These are phyloP conservation scores for Decorospora gaudefroyi DNA, from an alignment of 2,329 filamentous ascomycete species.

Conservation along the genomic window DNA sequence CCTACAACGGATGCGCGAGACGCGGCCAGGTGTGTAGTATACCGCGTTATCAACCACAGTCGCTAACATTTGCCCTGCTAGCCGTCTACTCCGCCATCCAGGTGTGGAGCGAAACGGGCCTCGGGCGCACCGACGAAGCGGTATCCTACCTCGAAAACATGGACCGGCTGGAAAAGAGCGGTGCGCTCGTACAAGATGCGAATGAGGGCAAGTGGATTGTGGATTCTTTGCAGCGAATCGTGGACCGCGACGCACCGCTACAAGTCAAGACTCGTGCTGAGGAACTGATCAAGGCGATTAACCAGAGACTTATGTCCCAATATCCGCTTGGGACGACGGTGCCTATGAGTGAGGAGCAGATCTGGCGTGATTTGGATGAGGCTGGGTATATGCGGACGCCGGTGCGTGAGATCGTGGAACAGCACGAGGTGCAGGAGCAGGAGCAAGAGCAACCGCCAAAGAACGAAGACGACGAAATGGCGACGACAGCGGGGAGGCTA, in stretches of 20 bases:
- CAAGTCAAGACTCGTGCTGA: constrained; percentile 35
- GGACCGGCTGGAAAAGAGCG: constrained; percentile 31
- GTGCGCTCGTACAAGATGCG: constrained; percentile 34
- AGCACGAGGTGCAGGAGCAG: constrained; percentile 38
- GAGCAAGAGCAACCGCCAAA: constrained; percentile 30
- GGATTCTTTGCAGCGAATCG: constrained; percentile 38
- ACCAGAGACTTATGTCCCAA: constrained; percentile 45
- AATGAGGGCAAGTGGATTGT: constrained; percentile 43
- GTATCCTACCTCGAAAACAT: constrained; percentile 33
- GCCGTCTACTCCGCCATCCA: constrained; percentile 43
- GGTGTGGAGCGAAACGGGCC: constrained; percentile 41
- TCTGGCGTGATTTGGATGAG: constrained; percentile 39
- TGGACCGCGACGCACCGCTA: constrained; percentile 30
- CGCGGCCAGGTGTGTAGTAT: constrained; percentile 42
- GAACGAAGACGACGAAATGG: constrained; percentile 67
- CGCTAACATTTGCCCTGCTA: constrained; percentile 23
- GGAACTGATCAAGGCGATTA: constrained; percentile 38
- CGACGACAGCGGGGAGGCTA: constrained; percentile 71
- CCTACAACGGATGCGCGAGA: constrained; percentile 40
- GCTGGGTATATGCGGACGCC: constrained; percentile 36
- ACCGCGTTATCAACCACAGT: constrained; percentile 10
- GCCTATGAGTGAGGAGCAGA: constrained; percentile 28
- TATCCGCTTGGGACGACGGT: constrained; percentile 35
- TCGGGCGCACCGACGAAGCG: constrained; percentile 34
- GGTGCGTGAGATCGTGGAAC: constrained; percentile 23